Evolutionary conservation across 1,139 yeast species (phyloP), one percentile per base, ranked within the genome.

Genomic region (Maudiozyma humilis): DNA sequence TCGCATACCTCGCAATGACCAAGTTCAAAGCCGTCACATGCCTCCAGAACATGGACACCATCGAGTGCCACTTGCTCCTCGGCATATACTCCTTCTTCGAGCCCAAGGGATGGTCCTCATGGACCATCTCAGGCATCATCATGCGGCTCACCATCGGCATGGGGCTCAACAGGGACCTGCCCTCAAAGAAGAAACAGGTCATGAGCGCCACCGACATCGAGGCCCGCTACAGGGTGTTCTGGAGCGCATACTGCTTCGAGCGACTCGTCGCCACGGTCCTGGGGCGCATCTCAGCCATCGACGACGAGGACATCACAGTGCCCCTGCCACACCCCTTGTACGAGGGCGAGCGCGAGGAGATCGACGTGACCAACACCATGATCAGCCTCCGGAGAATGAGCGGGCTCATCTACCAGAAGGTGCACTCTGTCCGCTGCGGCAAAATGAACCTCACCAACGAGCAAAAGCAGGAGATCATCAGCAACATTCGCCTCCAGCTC

Each of bases 231-330:
- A 57, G 78, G 38, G 56, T 73, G 4, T 73, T 73, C 49, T 75
- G 79, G 79, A 68, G 74, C 40, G 71, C 72, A 10, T 73, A 70
- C 49, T 69, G 68, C 43, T 70, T 69, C 58, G 79, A 75, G 50
- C 54, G 75, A 37, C 54, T 70, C 15, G 65, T 73, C 15, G 67
- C 75, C 1, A 61, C 69, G 1, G 64, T 75, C 3, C 52, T 72
- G 13, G 75, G 76, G 1, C 60, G 75, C 43, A 70, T 72, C 2
- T 65, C 71, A 15, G 67, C 71, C 1, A 64, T 75, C 15, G 67
- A 66, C 32, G 76, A 73, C 43, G 71, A 68, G 43, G 75, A 73
- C 48, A 68, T 74, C 31, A 68, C 68, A 44, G 66, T 70, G 1
- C 73, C 73, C 0, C 48, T 64, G 10, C 77, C 78, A 1, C 49